phyloP scores from a whole-genome alignment of 768 basidiomycete species.

The Serendipita indica region DNA sequence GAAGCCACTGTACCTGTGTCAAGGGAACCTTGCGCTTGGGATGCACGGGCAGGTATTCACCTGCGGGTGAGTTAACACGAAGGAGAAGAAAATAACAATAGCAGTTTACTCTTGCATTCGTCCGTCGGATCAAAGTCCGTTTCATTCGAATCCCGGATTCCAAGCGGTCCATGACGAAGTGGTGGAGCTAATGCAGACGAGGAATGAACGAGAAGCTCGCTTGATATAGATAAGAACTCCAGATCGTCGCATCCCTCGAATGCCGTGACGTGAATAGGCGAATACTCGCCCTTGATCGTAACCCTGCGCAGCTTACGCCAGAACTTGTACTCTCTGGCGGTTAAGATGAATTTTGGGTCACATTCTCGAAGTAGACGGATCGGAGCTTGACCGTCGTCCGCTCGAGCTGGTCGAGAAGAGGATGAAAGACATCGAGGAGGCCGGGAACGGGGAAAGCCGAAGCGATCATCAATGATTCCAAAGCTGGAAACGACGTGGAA shows the following conservation, averaged over 20 bases:
- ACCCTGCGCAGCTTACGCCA: neutral
- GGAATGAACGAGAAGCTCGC: neutral
- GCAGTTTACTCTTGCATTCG: neutral
- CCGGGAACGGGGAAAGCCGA: neutral
- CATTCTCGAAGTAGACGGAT: constrained; percentile 1
- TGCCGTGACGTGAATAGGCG: neutral
- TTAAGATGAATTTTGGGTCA: neutral
- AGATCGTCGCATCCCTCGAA: neutral
- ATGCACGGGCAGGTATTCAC: neutral
- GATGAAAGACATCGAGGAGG: neutral
- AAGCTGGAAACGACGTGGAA: neutral
- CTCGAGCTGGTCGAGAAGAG: neutral
- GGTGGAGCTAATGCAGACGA: neutral
- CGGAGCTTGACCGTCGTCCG: neutral
- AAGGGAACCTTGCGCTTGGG: neutral
- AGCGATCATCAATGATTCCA: constrained; percentile 1
- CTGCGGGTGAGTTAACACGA: neutral
- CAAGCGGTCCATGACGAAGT: neutral
- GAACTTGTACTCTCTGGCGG: neutral
- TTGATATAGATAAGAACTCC: neutral
- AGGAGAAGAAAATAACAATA: neutral
- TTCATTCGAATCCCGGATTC: no score
- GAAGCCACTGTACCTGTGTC: neutral
- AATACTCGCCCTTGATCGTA: neutral
- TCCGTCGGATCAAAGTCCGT: neutral